Conservation (phyloP, 441 rosid species). For the Breynia disticha region DNA sequence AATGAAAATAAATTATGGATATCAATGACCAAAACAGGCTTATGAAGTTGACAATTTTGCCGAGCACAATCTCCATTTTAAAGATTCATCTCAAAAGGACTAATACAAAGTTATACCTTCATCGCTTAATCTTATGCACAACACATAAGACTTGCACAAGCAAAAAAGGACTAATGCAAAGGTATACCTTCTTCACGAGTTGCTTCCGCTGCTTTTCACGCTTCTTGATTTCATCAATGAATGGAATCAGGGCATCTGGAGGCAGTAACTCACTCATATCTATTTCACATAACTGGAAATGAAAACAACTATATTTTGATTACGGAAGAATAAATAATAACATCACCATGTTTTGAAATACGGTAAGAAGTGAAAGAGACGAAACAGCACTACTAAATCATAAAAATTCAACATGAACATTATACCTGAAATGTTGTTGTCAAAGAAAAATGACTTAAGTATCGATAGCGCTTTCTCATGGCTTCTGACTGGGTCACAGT, state of each 20-base stretch:
- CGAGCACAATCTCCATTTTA: no score
- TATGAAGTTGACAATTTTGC: neutral
- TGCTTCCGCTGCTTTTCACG: slow-evolving; percentile 79
- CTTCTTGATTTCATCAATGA: slow-evolving; percentile 81
- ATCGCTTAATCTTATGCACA: no score
- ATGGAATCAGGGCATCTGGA: slow-evolving; percentile 57
- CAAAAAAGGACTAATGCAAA: neutral
- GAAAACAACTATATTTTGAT: slow-evolving; percentile 7
- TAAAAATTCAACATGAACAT: slow-evolving; percentile 2
- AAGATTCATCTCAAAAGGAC: no score
- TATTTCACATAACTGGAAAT: slow-evolving; percentile 79
- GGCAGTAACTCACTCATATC: slow-evolving; percentile 64
- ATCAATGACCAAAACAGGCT: neutral
- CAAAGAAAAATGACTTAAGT: slow-evolving; percentile 83
- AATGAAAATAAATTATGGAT: no score
- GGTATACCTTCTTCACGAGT: slow-evolving; percentile 57
- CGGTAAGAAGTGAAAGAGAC: no score
- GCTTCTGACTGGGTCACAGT: slow-evolving; percentile 78
- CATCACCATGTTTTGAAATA: neutral
- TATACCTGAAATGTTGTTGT: slow-evolving; percentile 76
- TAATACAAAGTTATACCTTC: no score
- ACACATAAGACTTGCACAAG: no score
- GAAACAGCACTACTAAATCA: neutral
- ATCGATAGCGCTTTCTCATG: slow-evolving; percentile 76
- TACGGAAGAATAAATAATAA: neutral